phyloP scores from a whole-genome alignment of 192 early-diverging fungal species.

The Allomyces javanicus region DNA sequence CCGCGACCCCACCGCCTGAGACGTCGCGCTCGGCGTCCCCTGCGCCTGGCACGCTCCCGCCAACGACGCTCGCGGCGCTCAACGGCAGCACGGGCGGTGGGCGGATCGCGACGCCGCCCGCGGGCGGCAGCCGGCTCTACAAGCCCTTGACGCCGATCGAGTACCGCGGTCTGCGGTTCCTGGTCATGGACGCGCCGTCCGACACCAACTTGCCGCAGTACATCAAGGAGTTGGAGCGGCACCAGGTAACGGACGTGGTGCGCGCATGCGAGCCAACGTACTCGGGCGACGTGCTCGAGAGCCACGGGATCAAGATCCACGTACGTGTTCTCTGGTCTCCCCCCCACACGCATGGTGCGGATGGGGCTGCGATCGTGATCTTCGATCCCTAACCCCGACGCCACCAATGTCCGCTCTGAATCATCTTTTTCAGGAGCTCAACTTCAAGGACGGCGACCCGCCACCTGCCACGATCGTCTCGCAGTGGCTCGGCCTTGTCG shows the following conservation, averaged over 20 bases:
- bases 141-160: constrained; percentile 46
- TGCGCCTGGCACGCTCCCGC: too few relatives aligned
- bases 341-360: too few relatives aligned
- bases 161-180: constrained; percentile 44
- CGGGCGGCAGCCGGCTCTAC: constrained; percentile 9
- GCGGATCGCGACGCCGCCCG: too few relatives aligned
- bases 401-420: too few relatives aligned
- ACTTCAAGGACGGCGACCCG: constrained; percentile 31
- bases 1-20: too few relatives aligned
- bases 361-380: too few relatives aligned
- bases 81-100: too few relatives aligned
- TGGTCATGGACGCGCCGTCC: constrained; percentile 61
- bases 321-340: constrained; percentile 11
- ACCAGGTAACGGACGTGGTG: constrained; percentile 52
- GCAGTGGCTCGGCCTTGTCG: constrained; percentile 46
- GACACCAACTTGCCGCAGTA: constrained; percentile 50
- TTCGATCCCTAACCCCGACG: too few relatives aligned
- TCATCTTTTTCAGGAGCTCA: background rate
- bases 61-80: too few relatives aligned
- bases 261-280: constrained; percentile 79
- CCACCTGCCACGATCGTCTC: constrained; percentile 38
- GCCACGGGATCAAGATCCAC: constrained; percentile 43
- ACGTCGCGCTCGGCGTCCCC: too few relatives aligned
- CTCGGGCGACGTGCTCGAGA: constrained; percentile 22
- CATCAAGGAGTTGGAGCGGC: constrained; percentile 42